Evolutionary conservation across 768 basidiomycete species (phyloP), one percentile per base, ranked within the genome.

Genomic region (Vararia minispora): DNA sequence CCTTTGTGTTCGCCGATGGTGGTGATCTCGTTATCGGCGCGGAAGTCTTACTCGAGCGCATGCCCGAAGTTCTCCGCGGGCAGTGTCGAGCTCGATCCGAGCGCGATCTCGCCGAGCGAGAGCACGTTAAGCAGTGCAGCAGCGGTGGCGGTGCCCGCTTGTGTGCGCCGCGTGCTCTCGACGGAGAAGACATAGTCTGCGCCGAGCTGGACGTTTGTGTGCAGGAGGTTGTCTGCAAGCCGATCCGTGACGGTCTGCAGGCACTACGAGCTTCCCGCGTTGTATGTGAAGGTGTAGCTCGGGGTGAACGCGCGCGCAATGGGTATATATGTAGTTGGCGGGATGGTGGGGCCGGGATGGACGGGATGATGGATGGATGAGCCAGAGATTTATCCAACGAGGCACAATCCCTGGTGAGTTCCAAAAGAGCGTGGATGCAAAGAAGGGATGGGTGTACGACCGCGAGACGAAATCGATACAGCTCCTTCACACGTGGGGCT

Each of bases 1-100:
- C 80, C 73, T 65, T 88, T 83, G 46, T 88, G 84, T 52, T 86
- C 84, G 2, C 72, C 72, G 0, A 78, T 80, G n/a, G 84, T 53
- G 39, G 86, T 74, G 40, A 86, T 74, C 55, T 85, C 83, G 42
- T 85, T 83, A 4, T 71, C 79, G 1, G 58, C 42, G 26, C 65
- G 51, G 20, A 85, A 63, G 36, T 66, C 66, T 0, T 46, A 49
- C 22, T 79, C 78, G 40, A 85, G 51, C 0, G 72, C 71, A 5
- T 78, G 59, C 0, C 80, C 65, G 1, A 84, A 63, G 48, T 84
- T 83, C 52, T 79, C 80, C 17, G 81, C 45, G 24, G 80, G 69
- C 61, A 75, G 58, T 1, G 82, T 79, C 5, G 81, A 73, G 48
- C 76, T 79, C 17, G 71, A 62, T 0, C 76, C 76, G 45, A 79